A percentile compares a stretch with the other conserved stretches of the same genome.
Conservation (phyloP, 1,284 basidiomycete genomes). For the Papiliotrema flavescens region DNA sequence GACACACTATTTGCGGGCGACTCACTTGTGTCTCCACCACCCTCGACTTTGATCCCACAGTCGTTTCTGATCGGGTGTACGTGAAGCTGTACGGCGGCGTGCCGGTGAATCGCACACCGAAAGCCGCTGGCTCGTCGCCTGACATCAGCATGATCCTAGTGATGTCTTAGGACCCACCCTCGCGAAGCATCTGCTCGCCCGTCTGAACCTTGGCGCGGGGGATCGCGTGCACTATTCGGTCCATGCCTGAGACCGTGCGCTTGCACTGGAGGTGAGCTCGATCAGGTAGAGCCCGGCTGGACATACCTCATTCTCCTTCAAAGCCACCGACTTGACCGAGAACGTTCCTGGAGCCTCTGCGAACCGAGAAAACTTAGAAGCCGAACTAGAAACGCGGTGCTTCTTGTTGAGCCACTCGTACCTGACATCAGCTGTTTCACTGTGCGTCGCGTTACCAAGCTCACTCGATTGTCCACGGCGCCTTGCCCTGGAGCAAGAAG, state of each 20-base stretch:
- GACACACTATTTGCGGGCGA: background rate
- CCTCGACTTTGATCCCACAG: conserved; percentile 46
- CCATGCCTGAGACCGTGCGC: conserved; percentile 69
- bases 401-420: conserved; percentile 77
- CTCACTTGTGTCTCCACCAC: conserved; percentile 73
- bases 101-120: conserved; percentile 75
- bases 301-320: conserved; percentile 70
- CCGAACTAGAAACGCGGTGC: conserved; percentile 69
- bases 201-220: conserved; percentile 83
- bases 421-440: conserved; percentile 46
- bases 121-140: conserved; percentile 89
- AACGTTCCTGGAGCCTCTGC: conserved; percentile 81
- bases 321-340: conserved; percentile 76
- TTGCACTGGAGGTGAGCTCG: conserved; percentile 58
- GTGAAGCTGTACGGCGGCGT: conserved; percentile 95
- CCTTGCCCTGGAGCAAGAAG: conserved; percentile 88
- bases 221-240: conserved; percentile 72
- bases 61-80: conserved; percentile 64
- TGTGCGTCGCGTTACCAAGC: conserved; percentile 24
- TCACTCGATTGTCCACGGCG: conserved; percentile 91
- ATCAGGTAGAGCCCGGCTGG: background rate
- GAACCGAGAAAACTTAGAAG: conserved; percentile 74
- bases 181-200: conserved; percentile 84
- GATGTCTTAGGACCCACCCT: conserved; percentile 53
- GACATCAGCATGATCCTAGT: conserved; percentile 9